A percentile compares a stretch with the other conserved stretches of the same genome.
These are phyloP conservation scores for Saitozyma podzolica DNA, from an alignment of 768 basidiomycete species.

Conservation along the genomic window DNA sequence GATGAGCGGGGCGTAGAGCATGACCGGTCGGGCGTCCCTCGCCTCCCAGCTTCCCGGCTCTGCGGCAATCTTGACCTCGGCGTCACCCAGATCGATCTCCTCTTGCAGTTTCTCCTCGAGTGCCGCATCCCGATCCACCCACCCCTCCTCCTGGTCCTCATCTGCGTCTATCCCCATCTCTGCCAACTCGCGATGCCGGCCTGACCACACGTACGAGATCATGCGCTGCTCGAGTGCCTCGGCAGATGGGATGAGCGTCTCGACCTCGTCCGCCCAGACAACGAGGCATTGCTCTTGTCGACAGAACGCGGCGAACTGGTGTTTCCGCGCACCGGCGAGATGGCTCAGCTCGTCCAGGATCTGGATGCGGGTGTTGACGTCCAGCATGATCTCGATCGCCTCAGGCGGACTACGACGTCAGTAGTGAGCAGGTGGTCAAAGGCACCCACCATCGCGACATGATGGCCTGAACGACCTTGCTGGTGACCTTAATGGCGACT, in stretches of 20 bases:
- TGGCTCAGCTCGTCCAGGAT: conserved; percentile 74
- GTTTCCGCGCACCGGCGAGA: conserved; percentile 78
- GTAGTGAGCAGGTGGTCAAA: background rate
- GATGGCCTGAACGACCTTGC: conserved; percentile 48
- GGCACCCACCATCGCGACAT: conserved; percentile 45
- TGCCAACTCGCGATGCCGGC: conserved; percentile 31
- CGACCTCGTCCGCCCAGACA: conserved; percentile 79
- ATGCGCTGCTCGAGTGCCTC: conserved; percentile 65
- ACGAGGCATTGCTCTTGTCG: conserved; percentile 80
- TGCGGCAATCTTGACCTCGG: conserved; percentile 20
- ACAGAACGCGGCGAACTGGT: conserved; percentile 85
- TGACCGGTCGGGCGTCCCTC: conserved; percentile 42
- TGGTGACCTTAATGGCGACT: conserved; percentile 47
- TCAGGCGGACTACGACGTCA: conserved; percentile 26
- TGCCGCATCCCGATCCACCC: conserved; percentile 29
- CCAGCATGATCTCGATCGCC: conserved; percentile 57
- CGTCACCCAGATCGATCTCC: conserved; percentile 4
- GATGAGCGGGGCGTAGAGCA: conserved; percentile 49
- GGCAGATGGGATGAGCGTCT: conserved; percentile 65
- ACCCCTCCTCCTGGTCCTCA: conserved; percentile 29
- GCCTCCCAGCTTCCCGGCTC: conserved; percentile 38
- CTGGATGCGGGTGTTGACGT: conserved; percentile 79
- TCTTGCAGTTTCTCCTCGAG: conserved; percentile 5
- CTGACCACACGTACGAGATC: conserved; percentile 76
- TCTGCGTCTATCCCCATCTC: conserved; percentile 26